phyloP scores from a whole-genome alignment of 192 early-diverging fungal genomes.

The Umbelopsis ramanniana region DNA sequence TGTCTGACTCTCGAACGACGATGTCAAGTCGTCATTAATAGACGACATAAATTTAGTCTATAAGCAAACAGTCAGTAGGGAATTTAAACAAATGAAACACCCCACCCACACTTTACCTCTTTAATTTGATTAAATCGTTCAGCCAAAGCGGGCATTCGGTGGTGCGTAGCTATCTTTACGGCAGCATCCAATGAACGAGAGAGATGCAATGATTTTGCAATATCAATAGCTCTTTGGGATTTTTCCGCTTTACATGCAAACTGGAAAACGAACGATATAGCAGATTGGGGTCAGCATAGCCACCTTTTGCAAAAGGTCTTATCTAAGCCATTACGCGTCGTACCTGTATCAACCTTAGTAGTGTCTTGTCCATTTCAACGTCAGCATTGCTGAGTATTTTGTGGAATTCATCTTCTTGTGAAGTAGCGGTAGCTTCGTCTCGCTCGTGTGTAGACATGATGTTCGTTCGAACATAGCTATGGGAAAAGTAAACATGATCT shows the following conservation, averaged over 20 bases:
- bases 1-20: neutral
- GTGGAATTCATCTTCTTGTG: slow-evolving; percentile 36
- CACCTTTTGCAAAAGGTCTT: neutral
- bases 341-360: slow-evolving; percentile 79
- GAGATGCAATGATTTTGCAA: slow-evolving; percentile 64
- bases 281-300: neutral
- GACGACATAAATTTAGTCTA: slow-evolving; percentile 15
- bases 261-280: slow-evolving; percentile 30
- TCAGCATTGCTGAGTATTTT: slow-evolving; percentile 54
- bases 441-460: slow-evolving; percentile 61
- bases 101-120: slow-evolving; percentile 24
- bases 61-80: neutral
- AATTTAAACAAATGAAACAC: neutral
- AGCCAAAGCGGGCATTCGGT: slow-evolving; percentile 69
- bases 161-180: slow-evolving; percentile 78
- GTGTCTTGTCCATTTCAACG: slow-evolving; percentile 79
- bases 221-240: slow-evolving; percentile 78
- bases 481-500: neutral
- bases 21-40: slow-evolving; percentile 6
- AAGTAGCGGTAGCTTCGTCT: slow-evolving; percentile 55
- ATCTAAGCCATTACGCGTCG: neutral
- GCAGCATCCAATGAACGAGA: slow-evolving; percentile 80
- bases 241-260: slow-evolving; percentile 80
- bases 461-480: slow-evolving; percentile 49
- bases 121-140: slow-evolving; percentile 69